Conservation (phyloP, 2,329 filamentous ascomycete genomes). For the Beauveria brongniartii region DNA sequence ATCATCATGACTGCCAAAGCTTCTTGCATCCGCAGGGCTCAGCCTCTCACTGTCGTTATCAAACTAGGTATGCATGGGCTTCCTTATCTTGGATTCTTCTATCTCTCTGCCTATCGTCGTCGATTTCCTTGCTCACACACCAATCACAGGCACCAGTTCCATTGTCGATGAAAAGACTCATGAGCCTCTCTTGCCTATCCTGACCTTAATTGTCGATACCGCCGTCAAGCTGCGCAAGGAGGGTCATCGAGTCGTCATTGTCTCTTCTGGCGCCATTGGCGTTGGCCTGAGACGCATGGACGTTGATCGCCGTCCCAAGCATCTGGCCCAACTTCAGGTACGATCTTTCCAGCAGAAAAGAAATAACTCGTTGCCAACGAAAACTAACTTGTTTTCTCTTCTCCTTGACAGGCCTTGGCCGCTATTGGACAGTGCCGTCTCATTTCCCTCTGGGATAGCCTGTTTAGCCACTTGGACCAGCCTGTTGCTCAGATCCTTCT, state of each 20-base stretch:
- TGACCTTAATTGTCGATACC: conserved; percentile 91
- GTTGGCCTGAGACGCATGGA: conserved; percentile 89
- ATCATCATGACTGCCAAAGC: conserved; percentile 13
- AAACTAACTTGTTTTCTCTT: background rate
- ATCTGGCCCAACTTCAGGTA: conserved; percentile 72
- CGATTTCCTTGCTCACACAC: background rate
- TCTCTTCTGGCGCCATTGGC: conserved; percentile 94
- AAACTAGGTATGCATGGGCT: conserved; percentile 62
- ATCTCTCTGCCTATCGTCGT: background rate
- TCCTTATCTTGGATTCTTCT: conserved; percentile 2
- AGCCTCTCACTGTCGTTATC: conserved; percentile 68
- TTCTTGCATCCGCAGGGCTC: conserved; percentile 12
- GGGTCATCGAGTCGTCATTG: conserved; percentile 90
- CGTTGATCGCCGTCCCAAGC: conserved; percentile 77
- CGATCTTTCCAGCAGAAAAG: background rate
- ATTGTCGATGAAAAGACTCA: conserved; percentile 96
- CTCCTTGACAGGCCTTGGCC: conserved; percentile 61
- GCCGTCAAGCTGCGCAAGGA: conserved; percentile 78
- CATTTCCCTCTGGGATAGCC: conserved; percentile 89
- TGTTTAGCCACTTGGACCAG: conserved; percentile 81
- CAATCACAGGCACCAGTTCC: conserved; percentile 77
- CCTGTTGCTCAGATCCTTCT: conserved; percentile 91
- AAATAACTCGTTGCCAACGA: background rate
- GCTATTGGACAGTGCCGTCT: conserved; percentile 94
- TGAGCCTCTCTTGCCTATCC: conserved; percentile 82